phyloP scores from a whole-genome alignment of 228 moss, liverwort and hornwort species.

The Sphagnum fallax region DNA sequence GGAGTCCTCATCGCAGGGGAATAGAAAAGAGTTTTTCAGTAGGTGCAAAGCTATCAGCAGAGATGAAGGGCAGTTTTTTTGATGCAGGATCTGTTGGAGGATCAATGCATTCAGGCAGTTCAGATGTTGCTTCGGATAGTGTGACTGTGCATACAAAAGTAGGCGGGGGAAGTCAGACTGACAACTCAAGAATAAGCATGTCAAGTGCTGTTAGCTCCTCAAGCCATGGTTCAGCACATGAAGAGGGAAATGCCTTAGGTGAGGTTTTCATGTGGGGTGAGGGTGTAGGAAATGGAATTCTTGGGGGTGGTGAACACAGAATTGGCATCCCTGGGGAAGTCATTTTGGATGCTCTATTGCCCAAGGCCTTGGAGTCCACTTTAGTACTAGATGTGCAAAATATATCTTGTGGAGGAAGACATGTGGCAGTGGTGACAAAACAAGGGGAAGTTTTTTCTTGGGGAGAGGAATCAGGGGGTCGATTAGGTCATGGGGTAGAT shows the following conservation, averaged over 20 bases:
- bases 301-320: constrained; percentile 74
- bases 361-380: constrained; percentile 80
- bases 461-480: constrained; percentile 98
- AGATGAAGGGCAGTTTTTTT: constrained; percentile 39
- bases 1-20: constrained; percentile 66
- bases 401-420: constrained; percentile 86
- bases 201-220: constrained; percentile 99
- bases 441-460: constrained; percentile 95
- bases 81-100: constrained; percentile 70
- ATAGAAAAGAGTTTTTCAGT: constrained; percentile 53
- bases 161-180: constrained; percentile 53
- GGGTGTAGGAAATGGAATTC: constrained; percentile 87
- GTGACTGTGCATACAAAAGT: constrained; percentile 46
- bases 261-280: constrained; percentile 99
- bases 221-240: constrained; percentile 88
- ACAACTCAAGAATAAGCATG: constrained; percentile 90
- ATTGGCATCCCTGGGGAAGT: constrained; percentile 28
- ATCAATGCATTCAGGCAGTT: constrained; percentile 94
- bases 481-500: constrained; percentile 95
- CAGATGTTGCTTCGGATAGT: constrained; percentile 76
- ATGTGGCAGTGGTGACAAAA: constrained; percentile 82
- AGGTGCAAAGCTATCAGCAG: constrained; percentile 36
- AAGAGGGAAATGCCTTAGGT: constrained; percentile 83
- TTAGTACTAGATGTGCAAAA: constrained; percentile 92
- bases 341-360: constrained; percentile 70